A percentile compares a stretch with the other conserved stretches of the same genome.
Conservation (phyloP, 208 protist species). For the Polymyxa betae region DNA sequence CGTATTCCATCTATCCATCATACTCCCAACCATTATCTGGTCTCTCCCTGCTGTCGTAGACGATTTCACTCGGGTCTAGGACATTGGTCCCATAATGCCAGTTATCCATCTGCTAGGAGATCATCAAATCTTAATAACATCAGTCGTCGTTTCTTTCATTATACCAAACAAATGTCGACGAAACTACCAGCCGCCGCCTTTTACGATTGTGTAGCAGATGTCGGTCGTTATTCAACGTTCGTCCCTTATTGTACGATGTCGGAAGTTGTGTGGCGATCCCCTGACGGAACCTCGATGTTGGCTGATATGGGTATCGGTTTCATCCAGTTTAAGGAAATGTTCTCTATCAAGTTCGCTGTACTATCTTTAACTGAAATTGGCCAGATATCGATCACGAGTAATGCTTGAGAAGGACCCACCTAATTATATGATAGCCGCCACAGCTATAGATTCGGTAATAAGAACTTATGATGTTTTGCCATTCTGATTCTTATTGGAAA, state of each 20-base stretch:
- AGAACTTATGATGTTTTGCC: too few relatives aligned
- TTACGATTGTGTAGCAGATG: not conserved
- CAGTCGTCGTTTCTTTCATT: not conserved
- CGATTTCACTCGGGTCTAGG: too few relatives aligned
- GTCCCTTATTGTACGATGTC: slow-evolving; percentile 45
- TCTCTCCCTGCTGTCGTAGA: too few relatives aligned
- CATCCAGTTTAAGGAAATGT: not conserved
- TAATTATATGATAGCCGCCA: not conserved
- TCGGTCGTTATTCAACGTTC: not conserved
- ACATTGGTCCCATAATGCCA: too few relatives aligned
- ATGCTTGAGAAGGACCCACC: not conserved
- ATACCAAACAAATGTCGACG: not conserved
- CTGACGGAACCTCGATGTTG: not conserved
- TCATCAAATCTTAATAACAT: too few relatives aligned
- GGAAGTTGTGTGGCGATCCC: not conserved
- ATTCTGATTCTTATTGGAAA: not conserved
- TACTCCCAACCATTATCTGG: too few relatives aligned
- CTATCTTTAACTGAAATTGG: too few relatives aligned
- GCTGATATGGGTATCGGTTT: slow-evolving; percentile 41
- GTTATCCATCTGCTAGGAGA: too few relatives aligned
- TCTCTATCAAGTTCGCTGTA: not conserved
- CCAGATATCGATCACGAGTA: slow-evolving; percentile 23
- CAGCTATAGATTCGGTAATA: slow-evolving; percentile 17
- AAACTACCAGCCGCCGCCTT: not conserved
- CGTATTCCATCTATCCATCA: too few relatives aligned